Evolutionary conservation across 768 basidiomycete genomes (phyloP).

Genomic region (Cyclocybe cylindracea): DNA sequence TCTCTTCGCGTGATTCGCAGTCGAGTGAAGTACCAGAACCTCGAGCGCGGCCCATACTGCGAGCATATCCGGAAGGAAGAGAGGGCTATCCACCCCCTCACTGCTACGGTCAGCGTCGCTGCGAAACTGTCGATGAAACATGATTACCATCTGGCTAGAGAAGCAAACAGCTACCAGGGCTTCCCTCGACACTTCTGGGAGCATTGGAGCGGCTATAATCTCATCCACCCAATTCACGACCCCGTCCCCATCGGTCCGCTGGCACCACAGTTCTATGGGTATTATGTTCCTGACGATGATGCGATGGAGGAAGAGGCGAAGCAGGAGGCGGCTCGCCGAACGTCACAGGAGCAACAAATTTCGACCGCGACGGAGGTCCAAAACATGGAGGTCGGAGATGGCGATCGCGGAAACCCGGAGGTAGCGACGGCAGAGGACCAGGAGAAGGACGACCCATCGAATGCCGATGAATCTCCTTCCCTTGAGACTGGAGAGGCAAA

Average conservation of each 20-base stretch:
- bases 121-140: constrained; percentile 43
- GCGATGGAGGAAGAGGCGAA: constrained; percentile 1
- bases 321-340: not conserved
- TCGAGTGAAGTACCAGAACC: constrained; percentile 31
- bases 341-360: not conserved
- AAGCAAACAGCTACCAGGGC: constrained; percentile 44
- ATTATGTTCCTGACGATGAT: constrained; percentile 38
- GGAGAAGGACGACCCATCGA: no score
- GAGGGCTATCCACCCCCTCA: constrained; percentile 26
- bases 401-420: no score
- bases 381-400: no score
- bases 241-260: constrained; percentile 51
- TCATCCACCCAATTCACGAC: constrained; percentile 39
- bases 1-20: constrained; percentile 25
- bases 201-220: constrained; percentile 51
- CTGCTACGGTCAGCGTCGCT: constrained; percentile 39
- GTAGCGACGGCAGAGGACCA: no score
- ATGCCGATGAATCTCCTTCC: no score
- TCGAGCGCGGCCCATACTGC: constrained; percentile 29
- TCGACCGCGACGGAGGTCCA: no score
- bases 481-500: no score
- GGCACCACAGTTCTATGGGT: constrained; percentile 67
- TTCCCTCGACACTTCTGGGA: constrained; percentile 49
- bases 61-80: constrained; percentile 19
- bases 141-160: constrained; percentile 38